phyloP scores from a whole-genome alignment of 2,329 filamentous ascomycete species.

The Mycosphaerella arachidis region DNA sequence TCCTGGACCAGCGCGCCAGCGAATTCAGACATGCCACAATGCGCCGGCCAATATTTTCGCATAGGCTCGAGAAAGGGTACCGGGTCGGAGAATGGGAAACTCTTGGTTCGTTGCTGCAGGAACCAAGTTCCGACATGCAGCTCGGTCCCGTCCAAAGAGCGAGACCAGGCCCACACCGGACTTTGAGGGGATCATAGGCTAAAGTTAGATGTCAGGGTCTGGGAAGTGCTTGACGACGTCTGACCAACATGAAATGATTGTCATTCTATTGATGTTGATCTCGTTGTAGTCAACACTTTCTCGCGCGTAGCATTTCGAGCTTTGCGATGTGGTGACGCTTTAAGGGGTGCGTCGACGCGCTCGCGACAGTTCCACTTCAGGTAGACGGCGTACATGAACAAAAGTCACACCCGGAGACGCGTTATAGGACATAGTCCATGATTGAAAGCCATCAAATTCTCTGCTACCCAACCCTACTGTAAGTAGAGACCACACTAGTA shows the following conservation, averaged over 20 bases:
- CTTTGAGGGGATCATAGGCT: too few species aligned
- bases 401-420: neutral
- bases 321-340: neutral
- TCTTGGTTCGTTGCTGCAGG: neutral
- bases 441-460: conserved; percentile 14
- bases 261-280: too few species aligned
- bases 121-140: neutral
- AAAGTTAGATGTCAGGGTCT: too few species aligned
- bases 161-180: too few species aligned
- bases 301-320: neutral
- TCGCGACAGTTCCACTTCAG: neutral
- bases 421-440: neutral
- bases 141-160: neutral
- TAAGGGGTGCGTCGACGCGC: neutral
- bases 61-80: neutral
- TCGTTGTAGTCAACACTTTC: too few species aligned
- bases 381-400: neutral
- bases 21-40: neutral
- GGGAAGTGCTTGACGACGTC: too few species aligned
- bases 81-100: neutral
- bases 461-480: conserved; percentile 18
- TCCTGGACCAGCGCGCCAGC: neutral
- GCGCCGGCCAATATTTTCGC: neutral
- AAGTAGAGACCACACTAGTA: conserved; percentile 9
- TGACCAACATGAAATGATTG: too few species aligned